A percentile compares a stretch with the other conserved stretches of the same genome.
phyloP scores from a whole-genome alignment of 441 rosid species.

The Metrosideros polymorpha region DNA sequence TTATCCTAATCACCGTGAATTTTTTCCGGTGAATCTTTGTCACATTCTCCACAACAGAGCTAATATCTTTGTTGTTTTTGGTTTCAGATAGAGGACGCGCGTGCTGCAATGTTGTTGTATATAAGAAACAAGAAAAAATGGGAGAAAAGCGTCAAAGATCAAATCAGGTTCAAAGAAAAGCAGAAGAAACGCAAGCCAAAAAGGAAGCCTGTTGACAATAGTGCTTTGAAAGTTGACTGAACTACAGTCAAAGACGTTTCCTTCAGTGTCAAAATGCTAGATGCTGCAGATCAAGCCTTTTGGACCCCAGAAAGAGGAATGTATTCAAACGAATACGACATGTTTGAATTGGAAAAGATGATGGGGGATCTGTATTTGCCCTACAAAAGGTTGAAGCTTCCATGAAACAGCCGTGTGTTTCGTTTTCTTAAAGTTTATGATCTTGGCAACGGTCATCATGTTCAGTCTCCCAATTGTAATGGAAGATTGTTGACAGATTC shows the following conservation, averaged over 20 bases:
- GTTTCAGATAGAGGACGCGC: constrained; percentile 72
- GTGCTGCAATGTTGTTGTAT: constrained; percentile 93
- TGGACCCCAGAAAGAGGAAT: background rate
- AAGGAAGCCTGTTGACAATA: constrained; percentile 34
- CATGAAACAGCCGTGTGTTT: background rate
- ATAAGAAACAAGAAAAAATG: constrained; percentile 59
- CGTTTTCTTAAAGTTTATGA: background rate
- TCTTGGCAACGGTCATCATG: background rate
- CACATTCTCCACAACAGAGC: background rate
- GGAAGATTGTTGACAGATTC: background rate
- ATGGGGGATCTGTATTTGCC: background rate
- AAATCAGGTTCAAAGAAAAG: constrained; percentile 42
- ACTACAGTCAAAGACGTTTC: background rate
- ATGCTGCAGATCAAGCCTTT: background rate
- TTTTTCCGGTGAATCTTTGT: background rate
- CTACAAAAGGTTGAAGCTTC: background rate
- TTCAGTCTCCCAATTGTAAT: background rate
- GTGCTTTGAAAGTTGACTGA: background rate
- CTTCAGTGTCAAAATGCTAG: constrained; percentile 12
- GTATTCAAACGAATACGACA: background rate
- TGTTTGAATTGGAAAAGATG: background rate
- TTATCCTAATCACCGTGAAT: background rate
- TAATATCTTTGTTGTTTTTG: background rate
- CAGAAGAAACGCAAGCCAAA: constrained; percentile 62
- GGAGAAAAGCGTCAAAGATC: constrained; percentile 65